Base-by-base conservation (phyloP, 176 grass and related monocot genomes). In the Eragrostis curvula region DNA sequence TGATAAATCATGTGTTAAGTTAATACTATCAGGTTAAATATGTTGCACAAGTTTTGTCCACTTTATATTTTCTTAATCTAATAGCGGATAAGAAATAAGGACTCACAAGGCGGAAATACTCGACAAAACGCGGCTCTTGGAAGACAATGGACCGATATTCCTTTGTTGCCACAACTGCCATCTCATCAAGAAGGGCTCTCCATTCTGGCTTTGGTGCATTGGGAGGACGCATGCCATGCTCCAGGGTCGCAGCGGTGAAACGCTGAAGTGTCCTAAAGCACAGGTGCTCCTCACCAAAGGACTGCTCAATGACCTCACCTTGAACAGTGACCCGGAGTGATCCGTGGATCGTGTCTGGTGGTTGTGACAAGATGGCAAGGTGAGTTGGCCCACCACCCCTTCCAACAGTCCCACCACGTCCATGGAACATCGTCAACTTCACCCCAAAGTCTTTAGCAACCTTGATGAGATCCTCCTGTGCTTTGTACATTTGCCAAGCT, bases 381-480 rank as follows among this genome's bases (percentile, higher is more conserved):
- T 94, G 92, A 83, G 92, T 91, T 6, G 92, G 92, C 32, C 92
- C 92, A 47, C 92, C 92, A 25, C 92, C 92, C 68, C 92, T 94
- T 79, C 92, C 92, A 68, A 94, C 92, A 48, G 92, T 94, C 32
- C 92, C 92, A 48, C 92, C 92, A 36, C 92, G 81, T 8, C 92
- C 92, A 82, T 94, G 92, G 53, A 94, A 94, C 89, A 91, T 94
- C 12, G 92, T 94, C 68, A 94, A 56, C 66, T 94, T 94, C 41
- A 94, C 92, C 60, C 92, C 88, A 28, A 84, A 94, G 55, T 89
- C 15, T 71, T 94, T 91, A 0, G 92, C 86, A 10, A 94, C 92
- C 65, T 91, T 91, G 25, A 94, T 64, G 21, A 94, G 88, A 27
- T 94, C 88, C 83, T 94, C 92, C 84, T 94, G 92, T 64, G 92